phyloP scores from a whole-genome alignment of 352 stramenopile genomes.

The Globisporangium viniferum region DNA sequence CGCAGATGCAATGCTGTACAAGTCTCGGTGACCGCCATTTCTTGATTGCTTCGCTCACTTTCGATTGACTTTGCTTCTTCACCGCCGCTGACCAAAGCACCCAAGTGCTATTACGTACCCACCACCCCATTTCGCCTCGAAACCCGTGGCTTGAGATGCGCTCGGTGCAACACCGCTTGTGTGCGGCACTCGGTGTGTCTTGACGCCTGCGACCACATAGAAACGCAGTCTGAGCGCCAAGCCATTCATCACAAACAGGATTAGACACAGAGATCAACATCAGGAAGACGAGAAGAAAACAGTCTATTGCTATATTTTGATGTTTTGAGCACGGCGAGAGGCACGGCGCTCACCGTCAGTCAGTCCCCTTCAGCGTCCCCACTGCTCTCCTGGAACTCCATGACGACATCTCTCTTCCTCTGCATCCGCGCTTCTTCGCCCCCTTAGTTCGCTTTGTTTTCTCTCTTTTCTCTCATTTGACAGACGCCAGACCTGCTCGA shows the following conservation, averaged over 20 bases:
- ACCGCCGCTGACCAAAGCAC: too few species aligned
- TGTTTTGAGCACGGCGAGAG: neutral
- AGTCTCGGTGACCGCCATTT: too few species aligned
- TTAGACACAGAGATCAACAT: neutral
- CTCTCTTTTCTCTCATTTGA: neutral
- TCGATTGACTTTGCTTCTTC: too few species aligned
- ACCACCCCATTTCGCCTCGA: too few species aligned
- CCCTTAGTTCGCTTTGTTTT: neutral
- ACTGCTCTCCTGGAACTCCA: neutral
- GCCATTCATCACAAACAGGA: neutral
- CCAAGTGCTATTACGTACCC: too few species aligned
- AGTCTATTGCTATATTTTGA: slow-evolving; percentile 16
- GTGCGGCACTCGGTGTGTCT: too few species aligned
- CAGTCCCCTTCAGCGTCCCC: neutral
- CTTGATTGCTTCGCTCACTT: too few species aligned
- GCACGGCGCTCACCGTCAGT: neutral
- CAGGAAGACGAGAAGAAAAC: slow-evolving; percentile 3
- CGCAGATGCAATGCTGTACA: too few species aligned
- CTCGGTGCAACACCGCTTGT: too few species aligned
- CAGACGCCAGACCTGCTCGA: neutral
- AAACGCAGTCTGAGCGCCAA: neutral
- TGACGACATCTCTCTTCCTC: neutral
- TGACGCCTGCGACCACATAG: neutral
- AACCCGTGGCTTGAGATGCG: too few species aligned
- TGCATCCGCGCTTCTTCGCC: neutral